A percentile compares a stretch with the other conserved stretches of the same genome.
Evolutionary conservation across 768 basidiomycete genomes (phyloP).

Genomic region (Leccinum variicolor): DNA sequence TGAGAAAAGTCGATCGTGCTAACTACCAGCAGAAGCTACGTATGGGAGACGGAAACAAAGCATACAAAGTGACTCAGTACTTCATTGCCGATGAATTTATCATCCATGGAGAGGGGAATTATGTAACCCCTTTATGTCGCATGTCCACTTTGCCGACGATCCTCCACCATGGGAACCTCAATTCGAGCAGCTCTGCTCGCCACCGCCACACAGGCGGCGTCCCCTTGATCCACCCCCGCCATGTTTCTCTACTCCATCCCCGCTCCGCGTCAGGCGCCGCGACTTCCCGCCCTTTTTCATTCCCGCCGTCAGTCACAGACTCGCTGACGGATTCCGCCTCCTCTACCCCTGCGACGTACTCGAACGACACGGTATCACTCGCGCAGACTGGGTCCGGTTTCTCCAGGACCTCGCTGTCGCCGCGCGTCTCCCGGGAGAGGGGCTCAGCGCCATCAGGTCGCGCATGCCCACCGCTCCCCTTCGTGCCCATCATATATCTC

Average conservation of each 20-base stretch:
- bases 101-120: not conserved
- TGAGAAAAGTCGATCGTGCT: no score
- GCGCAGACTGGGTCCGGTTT: conserved; percentile 29
- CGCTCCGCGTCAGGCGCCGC: conserved; percentile 24
- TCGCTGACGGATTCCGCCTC: conserved; percentile 24
- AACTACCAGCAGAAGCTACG: no score
- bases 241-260: conserved; percentile 29
- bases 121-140: not conserved
- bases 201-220: conserved; percentile 2
- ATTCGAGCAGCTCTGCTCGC: conserved; percentile 21
- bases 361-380: conserved; percentile 27
- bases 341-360: conserved; percentile 25
- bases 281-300: conserved; percentile 28
- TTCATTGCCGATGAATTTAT: no score
- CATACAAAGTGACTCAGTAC: no score
- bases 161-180: conserved; percentile 30
- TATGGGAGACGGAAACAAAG: no score
- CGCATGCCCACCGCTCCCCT: conserved; percentile 15
- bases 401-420: conserved; percentile 27
- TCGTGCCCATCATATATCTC: conserved; percentile 14
- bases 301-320: conserved; percentile 16
- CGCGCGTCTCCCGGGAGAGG: conserved; percentile 23
- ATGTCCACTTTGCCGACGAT: not conserved
- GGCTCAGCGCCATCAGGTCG: conserved; percentile 23
- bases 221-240: conserved; percentile 31